These are phyloP conservation scores for Gliomastix tumulicola DNA, from an alignment of 2,329 filamentous ascomycete genomes.

Conservation along the genomic window DNA sequence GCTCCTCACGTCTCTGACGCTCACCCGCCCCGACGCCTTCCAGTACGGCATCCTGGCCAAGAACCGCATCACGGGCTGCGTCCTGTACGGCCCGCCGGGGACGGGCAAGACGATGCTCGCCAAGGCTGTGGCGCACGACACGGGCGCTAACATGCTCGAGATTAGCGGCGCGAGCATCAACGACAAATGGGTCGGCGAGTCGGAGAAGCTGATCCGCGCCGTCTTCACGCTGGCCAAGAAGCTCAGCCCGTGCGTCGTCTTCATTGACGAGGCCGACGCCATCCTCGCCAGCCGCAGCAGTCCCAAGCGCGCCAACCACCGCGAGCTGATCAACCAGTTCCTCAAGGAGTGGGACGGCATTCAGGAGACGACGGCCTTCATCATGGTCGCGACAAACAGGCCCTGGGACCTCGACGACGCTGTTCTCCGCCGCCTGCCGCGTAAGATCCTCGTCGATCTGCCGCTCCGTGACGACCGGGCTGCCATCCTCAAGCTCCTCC, in stretches of 20 bases:
- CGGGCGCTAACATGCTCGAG: constrained; percentile 70
- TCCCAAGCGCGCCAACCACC: constrained; percentile 62
- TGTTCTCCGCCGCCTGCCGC: constrained; percentile 68
- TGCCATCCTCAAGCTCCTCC: constrained; percentile 64
- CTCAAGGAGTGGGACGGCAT: constrained; percentile 95
- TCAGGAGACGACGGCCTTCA: constrained; percentile 74
- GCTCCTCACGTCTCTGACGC: constrained; percentile 79
- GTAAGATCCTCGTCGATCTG: constrained; percentile 67
- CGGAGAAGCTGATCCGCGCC: constrained; percentile 91
- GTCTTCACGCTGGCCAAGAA: constrained; percentile 90
- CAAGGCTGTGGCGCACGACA: constrained; percentile 62
- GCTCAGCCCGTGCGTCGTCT: constrained; percentile 84
- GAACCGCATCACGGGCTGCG: constrained; percentile 83
- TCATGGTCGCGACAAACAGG: constrained; percentile 96
- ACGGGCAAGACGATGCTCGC: constrained; percentile 67
- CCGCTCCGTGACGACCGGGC: constrained; percentile 60
- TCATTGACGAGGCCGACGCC: constrained; percentile 94
- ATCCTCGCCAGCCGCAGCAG: constrained; percentile 74
- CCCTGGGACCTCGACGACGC: constrained; percentile 93
- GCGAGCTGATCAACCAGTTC: constrained; percentile 95
- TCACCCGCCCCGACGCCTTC: constrained; percentile 89
- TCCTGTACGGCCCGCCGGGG: constrained; percentile 83
- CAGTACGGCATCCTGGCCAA: constrained; percentile 87
- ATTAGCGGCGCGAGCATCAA: constrained; percentile 87
- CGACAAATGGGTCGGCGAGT: constrained; percentile 93